phyloP scores from a whole-genome alignment of 306 rosid genomes.

The Gynostemma pentaphyllum region DNA sequence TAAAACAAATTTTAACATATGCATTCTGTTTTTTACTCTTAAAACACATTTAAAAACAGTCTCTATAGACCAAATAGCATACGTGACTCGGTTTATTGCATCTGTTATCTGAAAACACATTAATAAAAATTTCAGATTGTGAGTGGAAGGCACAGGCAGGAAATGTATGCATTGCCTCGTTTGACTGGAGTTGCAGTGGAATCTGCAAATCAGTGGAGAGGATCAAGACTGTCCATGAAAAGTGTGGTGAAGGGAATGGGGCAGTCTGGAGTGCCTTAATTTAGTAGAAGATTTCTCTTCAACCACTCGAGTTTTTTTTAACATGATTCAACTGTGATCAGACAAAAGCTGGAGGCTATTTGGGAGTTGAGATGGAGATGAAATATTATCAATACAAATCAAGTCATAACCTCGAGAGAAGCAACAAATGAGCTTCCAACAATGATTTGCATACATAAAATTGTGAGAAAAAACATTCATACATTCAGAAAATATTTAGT shows the following conservation, averaged over 20 bases:
- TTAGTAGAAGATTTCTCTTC: conserved; percentile 14
- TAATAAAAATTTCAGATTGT: conserved; percentile 43
- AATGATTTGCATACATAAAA: not conserved
- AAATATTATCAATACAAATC: not conserved
- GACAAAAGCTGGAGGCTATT: not conserved
- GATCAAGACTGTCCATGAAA: conserved; percentile 81
- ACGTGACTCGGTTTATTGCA: no score
- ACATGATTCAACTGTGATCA: not conserved
- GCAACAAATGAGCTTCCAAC: not conserved
- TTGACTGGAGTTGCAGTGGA: conserved; percentile 99
- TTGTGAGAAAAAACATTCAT: not conserved
- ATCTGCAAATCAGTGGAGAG: conserved; percentile 97
- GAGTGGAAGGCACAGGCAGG: conserved; percentile 99
- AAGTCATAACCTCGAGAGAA: not conserved
- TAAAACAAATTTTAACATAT: no score
- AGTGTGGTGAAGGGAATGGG: conserved; percentile 86
- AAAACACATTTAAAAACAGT: no score
- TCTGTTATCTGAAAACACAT: not conserved
- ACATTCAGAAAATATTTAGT: not conserved
- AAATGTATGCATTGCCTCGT: conserved; percentile 77
- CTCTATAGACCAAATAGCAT: no score
- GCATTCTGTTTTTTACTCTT: not conserved
- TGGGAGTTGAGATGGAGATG: not conserved
- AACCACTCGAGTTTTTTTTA: not conserved
- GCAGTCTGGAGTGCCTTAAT: conserved; percentile 77